These are phyloP conservation scores for Papiliotrema laurentii DNA, from an alignment of 1,284 basidiomycete species.

Conservation along the genomic window DNA sequence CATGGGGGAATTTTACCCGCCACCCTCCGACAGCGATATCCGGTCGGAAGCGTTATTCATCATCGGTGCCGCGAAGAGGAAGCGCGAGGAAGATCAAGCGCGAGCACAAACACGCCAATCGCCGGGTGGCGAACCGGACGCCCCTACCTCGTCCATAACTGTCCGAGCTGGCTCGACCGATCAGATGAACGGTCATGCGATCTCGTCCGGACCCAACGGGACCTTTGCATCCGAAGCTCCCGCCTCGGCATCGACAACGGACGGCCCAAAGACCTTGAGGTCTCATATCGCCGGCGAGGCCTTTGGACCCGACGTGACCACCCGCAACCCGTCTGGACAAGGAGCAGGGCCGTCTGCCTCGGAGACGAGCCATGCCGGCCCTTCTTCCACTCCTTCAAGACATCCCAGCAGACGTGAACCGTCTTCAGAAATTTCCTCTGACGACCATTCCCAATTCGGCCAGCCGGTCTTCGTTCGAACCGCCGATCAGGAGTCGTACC, in stretches of 20 bases:
- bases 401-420: too few species aligned
- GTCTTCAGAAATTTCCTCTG: too few species aligned
- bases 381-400: too few species aligned
- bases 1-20: constrained; percentile 25
- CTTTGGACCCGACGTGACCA: background rate
- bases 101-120: background rate
- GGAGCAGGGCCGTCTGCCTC: background rate
- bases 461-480: background rate
- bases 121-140: constrained; percentile 1
- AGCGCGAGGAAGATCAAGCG: constrained; percentile 7
- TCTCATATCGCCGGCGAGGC: too few species aligned
- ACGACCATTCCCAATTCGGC: background rate
- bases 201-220: too few species aligned
- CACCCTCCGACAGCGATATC: constrained; percentile 28
- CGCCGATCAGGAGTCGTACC: background rate
- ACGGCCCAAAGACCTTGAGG: too few species aligned
- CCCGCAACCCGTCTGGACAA: background rate
- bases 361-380: background rate
- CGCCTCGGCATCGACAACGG: background rate
- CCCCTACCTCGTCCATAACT: background rate
- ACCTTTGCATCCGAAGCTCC: background rate
- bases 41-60: constrained; percentile 29
- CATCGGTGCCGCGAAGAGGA: constrained; percentile 16
- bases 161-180: background rate
- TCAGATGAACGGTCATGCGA: background rate